Percentiles rank a stretch among this genome's conserved stretches.
phyloP scores from a whole-genome alignment of 164 flowering plant species.

The Sextonia rubra region DNA sequence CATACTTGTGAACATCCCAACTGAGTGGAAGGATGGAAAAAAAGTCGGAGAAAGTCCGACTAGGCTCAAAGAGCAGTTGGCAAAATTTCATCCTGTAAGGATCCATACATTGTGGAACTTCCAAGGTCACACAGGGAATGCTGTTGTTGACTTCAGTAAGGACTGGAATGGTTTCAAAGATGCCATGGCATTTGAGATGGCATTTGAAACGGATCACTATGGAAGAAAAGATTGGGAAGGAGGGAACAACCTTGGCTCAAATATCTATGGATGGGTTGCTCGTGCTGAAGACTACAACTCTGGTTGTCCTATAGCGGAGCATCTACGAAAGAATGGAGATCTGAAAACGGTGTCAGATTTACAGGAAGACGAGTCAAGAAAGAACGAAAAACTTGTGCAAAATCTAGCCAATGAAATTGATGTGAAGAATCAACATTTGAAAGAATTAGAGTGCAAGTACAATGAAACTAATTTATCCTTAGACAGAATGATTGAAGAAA shows the following conservation, averaged over 20 bases:
- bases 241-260: conserved; percentile 24
- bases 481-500: conserved; percentile 38
- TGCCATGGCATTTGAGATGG: conserved; percentile 13
- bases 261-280: conserved; percentile 88
- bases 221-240: conserved; percentile 75
- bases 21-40: conserved; percentile 12
- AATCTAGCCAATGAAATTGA: conserved; percentile 63
- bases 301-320: conserved; percentile 48
- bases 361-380: conserved; percentile 68
- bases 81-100: conserved; percentile 10
- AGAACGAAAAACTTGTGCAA: conserved; percentile 54
- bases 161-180: conserved; percentile 16
- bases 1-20: conserved; percentile 14
- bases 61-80: conserved; percentile 11
- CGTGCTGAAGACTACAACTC: conserved; percentile 70
- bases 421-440: conserved; percentile 43
- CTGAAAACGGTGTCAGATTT: conserved; percentile 66
- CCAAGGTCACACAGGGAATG: conserved; percentile 14
- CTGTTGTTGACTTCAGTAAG: conserved; percentile 15
- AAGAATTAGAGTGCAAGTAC: conserved; percentile 50
- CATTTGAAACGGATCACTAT: conserved; percentile 7
- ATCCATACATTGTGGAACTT: conserved; percentile 15
- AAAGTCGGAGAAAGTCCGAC: conserved; percentile 8
- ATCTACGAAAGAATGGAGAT: conserved; percentile 66
- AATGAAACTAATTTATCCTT: conserved; percentile 42